Base-by-base conservation (phyloP, 768 basidiomycete genomes). In the Amanita inopinata region DNA sequence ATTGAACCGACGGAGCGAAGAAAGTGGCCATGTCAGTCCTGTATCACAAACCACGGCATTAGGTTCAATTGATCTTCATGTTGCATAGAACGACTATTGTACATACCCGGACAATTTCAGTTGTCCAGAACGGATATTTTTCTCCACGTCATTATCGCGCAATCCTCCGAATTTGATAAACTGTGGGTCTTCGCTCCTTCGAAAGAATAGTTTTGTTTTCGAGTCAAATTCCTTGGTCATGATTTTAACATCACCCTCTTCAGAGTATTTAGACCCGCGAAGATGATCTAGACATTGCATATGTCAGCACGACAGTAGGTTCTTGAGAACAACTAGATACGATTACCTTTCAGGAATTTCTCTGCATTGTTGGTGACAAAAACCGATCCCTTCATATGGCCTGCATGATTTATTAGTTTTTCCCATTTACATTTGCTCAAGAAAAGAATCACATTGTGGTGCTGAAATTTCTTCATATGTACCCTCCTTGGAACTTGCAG, bases 101-200 rank as follows among this genome's bases (percentile, higher is more conserved):
- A 46, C 52, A 12, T 28, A 57, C 59, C 59, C 56, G 1, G 44
- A 9, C 9, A 71, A 43, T 45, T 63, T 69, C 40, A 71, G 52
- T 39, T 65, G 63, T 5, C 69, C 69, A 19, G 55, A 56, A 22
- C 54, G 56, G 46, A 71, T 71, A 27, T 58, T 56, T 35, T 56
- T 58, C 3, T 44, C 42, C 0, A 37, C 36, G 42, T 70, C 66
- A n/a, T 56, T 61, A 49, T 70, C 69, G 23, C 46, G 55, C 19
- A 57, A 54, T 9, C 59, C 56, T 10, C 70, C 69, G 31, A 71
- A 70, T 40, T 55, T 58, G 47, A 71, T 66, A 39, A 58, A 70
- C 9, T 58, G 56, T 7, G 65, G 61, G 9, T 69, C 62, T 5
- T 45, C 28, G 9, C 53, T 43, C 24, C 58, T 56, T 30, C 46